Base-by-base conservation (phyloP, 176 grass and related monocot species). In the Poa annua region DNA sequence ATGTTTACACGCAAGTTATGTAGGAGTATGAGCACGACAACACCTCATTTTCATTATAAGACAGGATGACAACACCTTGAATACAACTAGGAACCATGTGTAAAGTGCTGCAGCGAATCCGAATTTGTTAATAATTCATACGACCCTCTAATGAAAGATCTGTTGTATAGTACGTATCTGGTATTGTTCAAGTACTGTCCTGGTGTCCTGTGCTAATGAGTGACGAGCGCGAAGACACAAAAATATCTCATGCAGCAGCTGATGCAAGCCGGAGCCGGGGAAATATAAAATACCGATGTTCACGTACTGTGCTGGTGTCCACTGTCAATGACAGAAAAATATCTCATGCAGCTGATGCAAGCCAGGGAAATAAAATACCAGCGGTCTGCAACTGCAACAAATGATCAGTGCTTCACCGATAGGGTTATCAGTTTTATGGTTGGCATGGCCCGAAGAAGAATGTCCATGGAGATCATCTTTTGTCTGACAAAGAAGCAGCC, bases 1-100 rank as follows among this genome's bases (percentile, higher is more conserved):
- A 72, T 20, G 24, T 42, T 54, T 72, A 54, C 83, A 89, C 73
- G 83, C 83, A 82, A 78, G 47, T 24, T 3, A 64, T 63, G 60
- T 32, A 41, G 39, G 39, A 63, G 11, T 14, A 13, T 29, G 24
- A 64, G 26, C 25, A 35, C 42, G 87, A 59, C 54, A 14, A 4
- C 39, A 47, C 29, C 67, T 14, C 25, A 1, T 32, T 29, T 29
- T 29, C 29, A 29, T 29, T 29, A 29, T 1, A 47, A 47, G 45
- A 13, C 11, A 47, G 61, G 6, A 20, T 60, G 87, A 50, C 54
- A 24, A 11, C 39, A 45, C 26, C 65, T 29, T 50, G 70, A 44
- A 38, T 63, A 74, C 22, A 63, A n/a, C 5, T 53, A 38, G 11
- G 32, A 13, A 9, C 9, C 19, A 61, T 21, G 35, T 69, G 19